phyloP scores from a whole-genome alignment of 495 filamentous ascomycete genomes.

The Penicillium subrubescens region DNA sequence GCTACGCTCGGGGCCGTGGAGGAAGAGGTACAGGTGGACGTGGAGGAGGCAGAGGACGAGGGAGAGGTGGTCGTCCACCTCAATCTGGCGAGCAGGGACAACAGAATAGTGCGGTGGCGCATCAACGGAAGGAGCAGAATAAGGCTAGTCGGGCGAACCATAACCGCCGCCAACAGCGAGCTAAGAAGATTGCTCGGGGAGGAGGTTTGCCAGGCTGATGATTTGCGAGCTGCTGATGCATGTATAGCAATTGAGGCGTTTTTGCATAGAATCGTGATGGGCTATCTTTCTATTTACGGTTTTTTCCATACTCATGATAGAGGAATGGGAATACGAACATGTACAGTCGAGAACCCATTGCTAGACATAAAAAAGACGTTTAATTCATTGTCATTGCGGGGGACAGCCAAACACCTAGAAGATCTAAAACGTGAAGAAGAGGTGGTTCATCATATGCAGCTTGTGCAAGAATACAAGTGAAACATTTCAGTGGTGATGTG shows the following conservation, averaged over 20 bases:
- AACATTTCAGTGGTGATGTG: conserved; percentile 34
- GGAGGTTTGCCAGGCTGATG: conserved; percentile 55
- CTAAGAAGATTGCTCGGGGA: conserved; percentile 74
- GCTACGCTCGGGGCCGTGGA: conserved; percentile 54
- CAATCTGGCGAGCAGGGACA: conserved; percentile 46
- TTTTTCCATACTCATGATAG: conserved; percentile 16
- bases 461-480: not conserved
- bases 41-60: conserved; percentile 48
- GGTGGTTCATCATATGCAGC: not conserved
- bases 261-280: not conserved
- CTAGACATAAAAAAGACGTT: conserved; percentile 9
- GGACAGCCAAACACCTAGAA: not conserved
- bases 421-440: not conserved
- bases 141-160: conserved; percentile 78
- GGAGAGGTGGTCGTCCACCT: conserved; percentile 51
- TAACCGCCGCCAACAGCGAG: conserved; percentile 72
- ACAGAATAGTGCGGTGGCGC: conserved; percentile 59
- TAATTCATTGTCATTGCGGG: conserved; percentile 21
- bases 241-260: not conserved
- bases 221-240: not conserved
- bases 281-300: not conserved
- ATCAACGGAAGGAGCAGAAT: conserved; percentile 74
- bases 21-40: conserved; percentile 52
- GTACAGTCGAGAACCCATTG: not conserved
- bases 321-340: conserved; percentile 9